Evolutionary conservation across 2,329 filamentous ascomycete species (phyloP), one percentile per base, ranked within the genome.

Genomic region (Ascochyta viciae-villosae): DNA sequence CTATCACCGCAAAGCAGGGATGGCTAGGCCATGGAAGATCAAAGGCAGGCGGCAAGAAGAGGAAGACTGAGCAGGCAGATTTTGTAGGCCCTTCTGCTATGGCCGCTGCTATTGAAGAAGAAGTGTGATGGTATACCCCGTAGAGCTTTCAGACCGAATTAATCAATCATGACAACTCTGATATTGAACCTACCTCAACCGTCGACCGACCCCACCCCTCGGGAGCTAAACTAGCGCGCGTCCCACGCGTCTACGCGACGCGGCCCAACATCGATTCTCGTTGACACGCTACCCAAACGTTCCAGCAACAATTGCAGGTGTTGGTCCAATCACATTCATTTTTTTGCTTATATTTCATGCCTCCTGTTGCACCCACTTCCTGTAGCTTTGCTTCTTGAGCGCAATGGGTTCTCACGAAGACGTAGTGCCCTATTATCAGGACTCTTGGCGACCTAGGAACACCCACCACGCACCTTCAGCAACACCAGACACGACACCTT

Each of bases 1-100:
- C 83, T 4, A 80, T 90, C 48, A 63, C 60, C 15, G 58, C 57
- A 15, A 72, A 74, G 59, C 63, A 58, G 37, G 68, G 70, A 2
- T 73, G 72, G 71, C 4, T 68, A 4, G 65, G 67, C 3, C 47
- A 55, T 23, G 65, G 66, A 3, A 64, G 67, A 55, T 47, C 60
- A 10, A 72, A 70, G 43, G 62, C 64, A 24, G 49, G 54, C 4
- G 29, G 54, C 13, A 53, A 57, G 40, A 57, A 49, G 29, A 56
- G 47, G 38, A 56, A 35, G 35, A 48, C 42, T 12, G 47, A 42
- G 16, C 35, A 38, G 10, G 10, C 29, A 10, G 43, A 42, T 9
- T 19, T 15, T 15, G 29, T 5, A 16, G 24, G 22, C 8, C 1
- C 10, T 6, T 12, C 15, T 12, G 9, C 7, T 33, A 15, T 10